These are phyloP conservation scores for Nannizziopsis barbatae DNA, from an alignment of 2,329 filamentous ascomycete species.

Conservation along the genomic window DNA sequence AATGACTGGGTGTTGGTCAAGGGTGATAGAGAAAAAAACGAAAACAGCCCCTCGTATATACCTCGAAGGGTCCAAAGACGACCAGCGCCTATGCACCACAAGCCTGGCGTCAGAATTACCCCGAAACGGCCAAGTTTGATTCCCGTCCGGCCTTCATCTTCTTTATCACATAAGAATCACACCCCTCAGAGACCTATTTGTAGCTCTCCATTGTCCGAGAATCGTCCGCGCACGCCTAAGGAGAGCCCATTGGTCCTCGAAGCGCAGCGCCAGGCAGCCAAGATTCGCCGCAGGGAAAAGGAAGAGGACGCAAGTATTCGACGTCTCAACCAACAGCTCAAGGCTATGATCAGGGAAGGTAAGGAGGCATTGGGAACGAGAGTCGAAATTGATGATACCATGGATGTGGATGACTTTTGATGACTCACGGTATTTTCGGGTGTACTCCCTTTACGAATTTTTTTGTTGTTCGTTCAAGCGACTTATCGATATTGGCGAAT, in stretches of 20 bases:
- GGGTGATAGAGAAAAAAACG: conserved; percentile 13
- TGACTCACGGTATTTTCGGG: not conserved
- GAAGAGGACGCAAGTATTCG: conserved; percentile 70
- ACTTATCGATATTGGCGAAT: conserved; percentile 1
- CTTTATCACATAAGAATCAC: conserved; percentile 2
- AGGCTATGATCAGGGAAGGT: conserved; percentile 80
- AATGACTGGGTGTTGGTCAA: conserved; percentile 55
- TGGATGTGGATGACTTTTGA: conserved; percentile 25
- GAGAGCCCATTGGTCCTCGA: conserved; percentile 39
- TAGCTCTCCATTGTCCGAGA: conserved; percentile 20
- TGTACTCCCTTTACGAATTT: too few relatives aligned
- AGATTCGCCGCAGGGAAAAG: conserved; percentile 59
- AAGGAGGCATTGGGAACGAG: conserved; percentile 71
- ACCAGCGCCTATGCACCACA: conserved; percentile 9
- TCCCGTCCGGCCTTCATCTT: conserved; percentile 10
- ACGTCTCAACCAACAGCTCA: conserved; percentile 65
- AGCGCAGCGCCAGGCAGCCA: conserved; percentile 61
- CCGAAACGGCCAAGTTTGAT: conserved; percentile 15
- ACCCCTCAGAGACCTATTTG: conserved; percentile 6
- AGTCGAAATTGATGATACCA: conserved; percentile 47
- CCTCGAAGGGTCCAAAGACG: conserved; percentile 12
- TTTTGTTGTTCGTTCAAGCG: not conserved
- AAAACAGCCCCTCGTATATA: conserved; percentile 17
- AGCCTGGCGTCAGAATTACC: conserved; percentile 5
- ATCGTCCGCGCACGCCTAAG: conserved; percentile 22